These are phyloP conservation scores for Huntiella bhutanensis DNA, from an alignment of 2,329 filamentous ascomycete species.

Conservation along the genomic window DNA sequence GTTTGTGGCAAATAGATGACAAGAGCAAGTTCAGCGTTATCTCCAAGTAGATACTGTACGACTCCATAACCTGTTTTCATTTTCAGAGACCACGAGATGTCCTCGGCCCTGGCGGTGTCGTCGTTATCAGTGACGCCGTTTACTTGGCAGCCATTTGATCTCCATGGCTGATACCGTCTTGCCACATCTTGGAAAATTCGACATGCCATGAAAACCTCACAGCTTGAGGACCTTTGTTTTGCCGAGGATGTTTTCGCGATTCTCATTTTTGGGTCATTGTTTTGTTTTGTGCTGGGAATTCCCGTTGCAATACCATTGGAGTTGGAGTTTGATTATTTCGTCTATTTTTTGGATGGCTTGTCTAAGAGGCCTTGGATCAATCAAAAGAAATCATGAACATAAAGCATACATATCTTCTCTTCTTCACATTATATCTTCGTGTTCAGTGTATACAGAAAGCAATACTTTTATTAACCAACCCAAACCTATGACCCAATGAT, in stretches of 20 bases:
- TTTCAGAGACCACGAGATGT: not conserved
- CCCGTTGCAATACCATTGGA: slow-evolving; percentile 7
- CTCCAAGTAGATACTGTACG: slow-evolving; percentile 8
- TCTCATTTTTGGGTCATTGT: slow-evolving; percentile 3
- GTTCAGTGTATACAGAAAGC: not conserved
- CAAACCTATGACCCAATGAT: not conserved
- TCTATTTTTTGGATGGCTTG: slow-evolving; percentile 11
- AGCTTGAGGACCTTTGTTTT: not conserved
- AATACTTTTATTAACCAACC: not conserved
- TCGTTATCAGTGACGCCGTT: not conserved
- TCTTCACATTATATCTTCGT: not conserved
- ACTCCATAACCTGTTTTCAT: not conserved
- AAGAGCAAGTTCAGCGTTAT: slow-evolving; percentile 11
- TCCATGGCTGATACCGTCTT: too few species aligned
- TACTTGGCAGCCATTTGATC: not conserved
- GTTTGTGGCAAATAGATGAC: not conserved
- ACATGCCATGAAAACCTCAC: not conserved
- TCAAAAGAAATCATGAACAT: slow-evolving; percentile 4
- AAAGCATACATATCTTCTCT: not conserved
- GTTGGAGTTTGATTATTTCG: slow-evolving; percentile 11
- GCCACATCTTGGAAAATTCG: not conserved
- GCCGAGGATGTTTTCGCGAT: not conserved
- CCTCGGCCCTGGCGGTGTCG: not conserved
- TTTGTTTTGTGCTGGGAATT: slow-evolving; percentile 4
- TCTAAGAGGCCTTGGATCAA: slow-evolving; percentile 9